These are phyloP conservation scores for Globisporangium heterothallicum DNA, from an alignment of 352 stramenopile genomes.

Conservation along the genomic window DNA sequence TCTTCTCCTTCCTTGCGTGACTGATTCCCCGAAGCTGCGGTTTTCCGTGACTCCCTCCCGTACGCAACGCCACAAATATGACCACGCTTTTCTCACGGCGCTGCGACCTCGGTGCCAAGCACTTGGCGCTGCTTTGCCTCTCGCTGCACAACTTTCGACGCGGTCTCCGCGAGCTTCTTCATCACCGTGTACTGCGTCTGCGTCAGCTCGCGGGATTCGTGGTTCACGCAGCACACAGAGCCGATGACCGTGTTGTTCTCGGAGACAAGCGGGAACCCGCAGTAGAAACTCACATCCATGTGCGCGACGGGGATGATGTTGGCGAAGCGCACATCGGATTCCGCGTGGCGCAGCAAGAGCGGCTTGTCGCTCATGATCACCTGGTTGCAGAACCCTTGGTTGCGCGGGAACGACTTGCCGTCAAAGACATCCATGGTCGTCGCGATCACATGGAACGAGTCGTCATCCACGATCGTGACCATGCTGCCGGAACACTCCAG, in stretches of 20 bases:
- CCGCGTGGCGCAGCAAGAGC: constrained; percentile 49
- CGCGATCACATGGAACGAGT: constrained; percentile 44
- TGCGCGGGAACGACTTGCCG: constrained; percentile 35
- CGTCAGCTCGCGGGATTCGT: constrained; percentile 38
- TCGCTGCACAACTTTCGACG: constrained; percentile 36
- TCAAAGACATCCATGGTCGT: constrained; percentile 21
- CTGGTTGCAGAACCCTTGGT: constrained; percentile 57
- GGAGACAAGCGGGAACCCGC: constrained; percentile 54
- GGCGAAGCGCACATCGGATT: constrained; percentile 60
- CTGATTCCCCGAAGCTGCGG: not conserved
- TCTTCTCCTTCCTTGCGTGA: not conserved
- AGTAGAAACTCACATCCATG: constrained; percentile 65
- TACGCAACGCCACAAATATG: too few species aligned
- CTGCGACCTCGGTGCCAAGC: too few species aligned
- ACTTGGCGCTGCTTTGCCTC: not conserved
- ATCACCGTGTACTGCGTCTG: constrained; percentile 53
- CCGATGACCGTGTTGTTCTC: constrained; percentile 39
- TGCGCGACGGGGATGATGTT: constrained; percentile 24
- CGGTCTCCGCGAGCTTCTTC: constrained; percentile 43
- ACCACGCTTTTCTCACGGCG: too few species aligned
- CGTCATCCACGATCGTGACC: constrained; percentile 54
- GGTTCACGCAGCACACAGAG: constrained; percentile 54
- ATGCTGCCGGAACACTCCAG: constrained; percentile 48
- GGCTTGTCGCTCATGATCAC: constrained; percentile 54
- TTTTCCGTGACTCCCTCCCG: not conserved